Base-by-base conservation (phyloP, 2,329 filamentous ascomycete genomes). In the Arachnomyces sp. region DNA sequence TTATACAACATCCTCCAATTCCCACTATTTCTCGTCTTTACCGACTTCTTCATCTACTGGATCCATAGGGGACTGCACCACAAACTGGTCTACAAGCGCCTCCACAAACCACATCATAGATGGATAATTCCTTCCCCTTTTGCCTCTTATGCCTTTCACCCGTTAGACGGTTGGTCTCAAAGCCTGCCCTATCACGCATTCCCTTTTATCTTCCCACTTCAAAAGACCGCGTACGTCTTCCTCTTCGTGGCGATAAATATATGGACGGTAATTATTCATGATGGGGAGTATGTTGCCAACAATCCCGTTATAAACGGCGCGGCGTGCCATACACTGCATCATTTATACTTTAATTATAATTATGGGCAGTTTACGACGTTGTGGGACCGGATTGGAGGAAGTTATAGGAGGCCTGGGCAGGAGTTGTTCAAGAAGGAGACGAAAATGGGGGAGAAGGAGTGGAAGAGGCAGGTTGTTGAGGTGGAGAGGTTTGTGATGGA, bases 61-160 rank as follows among this genome's bases (percentile, higher is more conserved):
- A 86, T 87, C 54, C 85, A 89, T 68, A 80, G 84, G 42, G 77
- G 73, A 41, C 74, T 87, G 42, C 85, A 89, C 65, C 77, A 84
- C 62, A 82, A 82, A n/a, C 57, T 62, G 33, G 55, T 86, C 49
- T 93, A 93, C 75, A 88, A 86, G 70, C 69, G 70, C 50, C 72
- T 92, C 38, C 86, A 93, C 75, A 93, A 93, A 77, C 80, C 84
- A 49, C 86, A 93, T 66, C 86, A 93, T 77, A 92, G 90, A 70
- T 93, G 86, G 86, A 90, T 92, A 66, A 87, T 92, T 82, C 86
- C 86, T 4, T 88, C 85, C 1, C 86, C 86, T 1, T 92, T 76
- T 60, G 86, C 86, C 36, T 84, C 79, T 54, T 81, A 89, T 56
- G 86, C 86, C 42, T 92, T 92, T 74, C 84, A 92, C 68, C 86